Evolutionary conservation across 2,329 filamentous ascomycete genomes (phyloP).

Genomic region (Xylariaceae sp.): DNA sequence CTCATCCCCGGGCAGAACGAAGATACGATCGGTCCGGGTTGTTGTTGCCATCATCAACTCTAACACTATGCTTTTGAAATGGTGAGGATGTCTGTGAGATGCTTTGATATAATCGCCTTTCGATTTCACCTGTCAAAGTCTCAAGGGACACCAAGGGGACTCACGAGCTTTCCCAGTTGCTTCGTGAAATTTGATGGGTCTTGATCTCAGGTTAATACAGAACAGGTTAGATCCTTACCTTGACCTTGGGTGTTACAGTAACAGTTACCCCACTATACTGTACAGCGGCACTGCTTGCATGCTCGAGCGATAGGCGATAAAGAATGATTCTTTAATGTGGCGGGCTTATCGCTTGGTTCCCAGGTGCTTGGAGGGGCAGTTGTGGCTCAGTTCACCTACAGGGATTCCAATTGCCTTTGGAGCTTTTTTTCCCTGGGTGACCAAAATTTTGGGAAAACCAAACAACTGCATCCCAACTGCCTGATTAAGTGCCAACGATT

Average conservation of each 20-base stretch:
- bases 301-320: slow-evolving; percentile 4
- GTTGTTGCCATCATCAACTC: no score
- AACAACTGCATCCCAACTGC: slow-evolving; percentile 6
- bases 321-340: background rate
- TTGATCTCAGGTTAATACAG: no score
- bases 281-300: no score
- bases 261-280: no score
- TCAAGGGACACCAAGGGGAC: no score
- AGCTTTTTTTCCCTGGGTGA: slow-evolving; percentile 20
- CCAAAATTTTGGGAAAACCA: slow-evolving; percentile 18
- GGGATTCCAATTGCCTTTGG: slow-evolving; percentile 8
- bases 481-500: background rate
- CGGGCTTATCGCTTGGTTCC: background rate
- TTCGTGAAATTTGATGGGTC: no score
- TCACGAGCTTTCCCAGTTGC: no score
- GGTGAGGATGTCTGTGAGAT: background rate
- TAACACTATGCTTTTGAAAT: slow-evolving; percentile 5
- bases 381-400: slow-evolving; percentile 23
- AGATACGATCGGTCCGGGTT: slow-evolving; percentile 40
- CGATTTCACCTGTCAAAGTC: no score
- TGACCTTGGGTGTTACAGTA: no score
- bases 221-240: no score
- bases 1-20: slow-evolving; percentile 78
- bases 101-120: no score
- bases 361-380: slow-evolving; percentile 28